Percentiles rank a stretch among this genome's conserved stretches.
phyloP scores from a whole-genome alignment of 345 rosid species.

The Hibiscus tridactylites region DNA sequence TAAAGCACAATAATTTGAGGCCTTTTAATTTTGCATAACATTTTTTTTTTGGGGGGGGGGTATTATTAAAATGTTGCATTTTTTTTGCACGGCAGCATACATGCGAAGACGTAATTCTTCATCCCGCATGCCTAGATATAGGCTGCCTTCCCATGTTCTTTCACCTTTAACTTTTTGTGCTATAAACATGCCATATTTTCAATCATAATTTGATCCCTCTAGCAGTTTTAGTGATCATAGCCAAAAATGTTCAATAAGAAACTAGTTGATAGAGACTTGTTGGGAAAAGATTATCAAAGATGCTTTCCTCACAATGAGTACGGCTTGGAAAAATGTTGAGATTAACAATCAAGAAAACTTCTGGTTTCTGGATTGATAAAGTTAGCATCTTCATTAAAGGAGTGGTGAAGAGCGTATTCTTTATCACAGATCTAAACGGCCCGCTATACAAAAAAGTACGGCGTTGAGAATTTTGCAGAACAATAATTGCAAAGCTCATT shows the following conservation, averaged over 20 bases:
- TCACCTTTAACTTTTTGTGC: background rate
- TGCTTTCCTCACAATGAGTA: background rate
- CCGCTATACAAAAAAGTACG: background rate
- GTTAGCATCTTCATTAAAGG: background rate
- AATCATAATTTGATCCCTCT: background rate
- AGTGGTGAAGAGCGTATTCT: background rate
- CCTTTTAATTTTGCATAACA: background rate
- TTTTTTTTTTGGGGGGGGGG: no score
- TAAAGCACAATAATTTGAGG: background rate
- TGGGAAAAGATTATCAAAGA: background rate
- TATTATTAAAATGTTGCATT: background rate
- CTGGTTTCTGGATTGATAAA: conserved; percentile 1
- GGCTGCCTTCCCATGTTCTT: background rate
- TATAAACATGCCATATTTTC: background rate
- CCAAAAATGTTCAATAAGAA: background rate
- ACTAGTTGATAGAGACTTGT: background rate
- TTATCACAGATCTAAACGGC: background rate
- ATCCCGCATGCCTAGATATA: background rate
- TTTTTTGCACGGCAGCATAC: no score
- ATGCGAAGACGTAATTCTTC: background rate
- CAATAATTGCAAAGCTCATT: background rate
- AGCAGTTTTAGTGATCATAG: background rate
- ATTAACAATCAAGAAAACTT: background rate
- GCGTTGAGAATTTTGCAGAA: background rate
- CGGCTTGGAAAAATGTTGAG: background rate